These are phyloP conservation scores for Aspergillus quadricinctus DNA, from an alignment of 2,329 filamentous ascomycete species.

Conservation along the genomic window DNA sequence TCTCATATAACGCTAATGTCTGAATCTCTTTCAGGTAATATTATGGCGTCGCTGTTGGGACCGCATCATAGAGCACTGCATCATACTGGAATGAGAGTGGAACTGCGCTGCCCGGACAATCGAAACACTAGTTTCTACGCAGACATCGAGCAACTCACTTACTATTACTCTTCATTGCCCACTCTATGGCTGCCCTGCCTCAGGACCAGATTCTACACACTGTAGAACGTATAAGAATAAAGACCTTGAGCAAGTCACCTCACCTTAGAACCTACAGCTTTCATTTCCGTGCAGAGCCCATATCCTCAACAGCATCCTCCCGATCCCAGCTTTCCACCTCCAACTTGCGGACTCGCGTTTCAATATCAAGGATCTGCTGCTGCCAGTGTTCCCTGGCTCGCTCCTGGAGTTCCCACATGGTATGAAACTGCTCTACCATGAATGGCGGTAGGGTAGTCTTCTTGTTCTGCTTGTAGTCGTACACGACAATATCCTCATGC, in stretches of 20 bases:
- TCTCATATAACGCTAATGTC: too few relatives aligned
- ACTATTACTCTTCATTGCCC: not conserved
- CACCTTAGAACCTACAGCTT: not conserved
- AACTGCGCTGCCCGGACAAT: too few relatives aligned
- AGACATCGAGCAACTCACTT: too few relatives aligned
- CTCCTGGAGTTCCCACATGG: constrained; percentile 60
- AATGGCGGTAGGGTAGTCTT: constrained; percentile 57
- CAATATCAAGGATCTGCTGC: constrained; percentile 52
- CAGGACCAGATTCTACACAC: not conserved
- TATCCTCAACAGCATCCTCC: constrained; percentile 65
- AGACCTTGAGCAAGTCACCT: not conserved
- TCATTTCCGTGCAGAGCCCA: constrained; percentile 44
- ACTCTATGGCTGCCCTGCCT: not conserved
- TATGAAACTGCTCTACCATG: constrained; percentile 57
- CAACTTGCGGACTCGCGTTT: constrained; percentile 55
- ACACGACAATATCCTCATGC: constrained; percentile 73
- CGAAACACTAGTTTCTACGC: too few relatives aligned
- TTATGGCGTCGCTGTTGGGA: too few relatives aligned
- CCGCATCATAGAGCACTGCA: too few relatives aligned
- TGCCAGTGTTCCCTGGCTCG: constrained; percentile 52
- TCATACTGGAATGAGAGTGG: too few relatives aligned
- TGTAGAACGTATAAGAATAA: not conserved
- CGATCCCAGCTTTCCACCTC: constrained; percentile 74
- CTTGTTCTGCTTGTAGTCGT: constrained; percentile 62
- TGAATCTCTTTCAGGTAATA: too few relatives aligned